These are phyloP conservation scores for Klebsormidium nitens DNA, from an alignment of 139 green algal species.

Conservation along the genomic window DNA sequence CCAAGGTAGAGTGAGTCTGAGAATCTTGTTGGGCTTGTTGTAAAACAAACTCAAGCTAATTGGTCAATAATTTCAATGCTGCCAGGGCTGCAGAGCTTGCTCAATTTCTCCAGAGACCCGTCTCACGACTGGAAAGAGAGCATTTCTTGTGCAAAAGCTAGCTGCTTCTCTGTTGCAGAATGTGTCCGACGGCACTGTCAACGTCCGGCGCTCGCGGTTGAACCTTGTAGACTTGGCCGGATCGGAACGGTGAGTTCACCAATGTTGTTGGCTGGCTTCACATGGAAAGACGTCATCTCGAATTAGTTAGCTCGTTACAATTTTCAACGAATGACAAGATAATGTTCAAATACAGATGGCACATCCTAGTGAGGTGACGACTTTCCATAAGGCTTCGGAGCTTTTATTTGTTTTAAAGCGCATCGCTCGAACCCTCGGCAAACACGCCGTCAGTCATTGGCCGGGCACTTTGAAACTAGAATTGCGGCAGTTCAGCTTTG, in stretches of 20 bases:
- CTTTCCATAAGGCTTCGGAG: neutral
- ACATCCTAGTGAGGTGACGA: neutral
- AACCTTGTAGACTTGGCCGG: conserved; percentile 88
- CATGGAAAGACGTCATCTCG: neutral
- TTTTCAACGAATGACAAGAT: neutral
- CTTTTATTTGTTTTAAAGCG: neutral
- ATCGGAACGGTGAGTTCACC: conserved; percentile 47
- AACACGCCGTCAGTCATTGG: too few species aligned
- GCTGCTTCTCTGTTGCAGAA: too few species aligned
- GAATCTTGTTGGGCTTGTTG: too few species aligned
- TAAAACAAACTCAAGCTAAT: too few species aligned
- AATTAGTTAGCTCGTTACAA: neutral
- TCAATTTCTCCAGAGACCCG: too few species aligned
- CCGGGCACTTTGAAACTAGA: neutral
- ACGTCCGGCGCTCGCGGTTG: conserved; percentile 42
- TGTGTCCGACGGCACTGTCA: conserved; percentile 4
- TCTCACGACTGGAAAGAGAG: too few species aligned
- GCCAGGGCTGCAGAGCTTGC: too few species aligned
- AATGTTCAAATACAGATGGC: neutral
- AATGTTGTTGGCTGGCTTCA: neutral
- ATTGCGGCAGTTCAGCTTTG: neutral
- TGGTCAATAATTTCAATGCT: too few species aligned
- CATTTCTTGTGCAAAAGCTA: too few species aligned
- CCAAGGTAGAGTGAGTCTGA: too few species aligned
- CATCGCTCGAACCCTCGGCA: neutral